Percentiles rank a stretch among this genome's conserved stretches.
These are phyloP conservation scores for Dioszegia hungarica DNA, from an alignment of 768 basidiomycete genomes.

Conservation along the genomic window DNA sequence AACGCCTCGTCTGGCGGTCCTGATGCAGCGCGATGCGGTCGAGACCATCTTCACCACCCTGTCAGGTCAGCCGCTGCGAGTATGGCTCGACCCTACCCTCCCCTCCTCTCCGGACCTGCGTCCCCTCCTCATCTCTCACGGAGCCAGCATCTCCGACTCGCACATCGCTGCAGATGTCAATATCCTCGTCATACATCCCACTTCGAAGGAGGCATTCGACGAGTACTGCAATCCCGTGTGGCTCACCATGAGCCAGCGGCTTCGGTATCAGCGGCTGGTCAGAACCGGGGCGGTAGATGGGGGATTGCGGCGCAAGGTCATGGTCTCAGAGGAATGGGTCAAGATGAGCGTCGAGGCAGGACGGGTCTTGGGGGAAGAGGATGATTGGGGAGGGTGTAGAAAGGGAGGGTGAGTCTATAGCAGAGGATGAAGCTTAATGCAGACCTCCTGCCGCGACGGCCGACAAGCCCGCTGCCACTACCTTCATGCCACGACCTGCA, in stretches of 20 bases:
- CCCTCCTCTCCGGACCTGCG: background rate
- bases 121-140: background rate
- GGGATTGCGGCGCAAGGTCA: slow-evolving; percentile 24
- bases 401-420: slow-evolving; percentile 23
- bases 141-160: background rate
- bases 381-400: slow-evolving; percentile 30
- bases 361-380: slow-evolving; percentile 20
- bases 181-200: slow-evolving; percentile 5
- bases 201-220: background rate
- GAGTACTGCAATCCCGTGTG: slow-evolving; percentile 25
- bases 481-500: too few species aligned
- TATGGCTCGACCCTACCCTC: slow-evolving; percentile 22
- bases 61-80: background rate
- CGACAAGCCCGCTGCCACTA: too few species aligned
- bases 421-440: background rate
- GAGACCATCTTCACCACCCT: background rate
- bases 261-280: background rate
- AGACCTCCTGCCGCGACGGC: background rate
- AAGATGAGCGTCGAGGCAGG: slow-evolving; percentile 15
- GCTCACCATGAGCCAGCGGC: slow-evolving; percentile 2
- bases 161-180: background rate
- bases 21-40: too few species aligned
- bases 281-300: background rate
- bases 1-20: too few species aligned
- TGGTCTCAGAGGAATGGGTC: slow-evolving; percentile 23